Evolutionary conservation across 2,329 filamentous ascomycete species (phyloP).

Genomic region (Thelonectria blattea): DNA sequence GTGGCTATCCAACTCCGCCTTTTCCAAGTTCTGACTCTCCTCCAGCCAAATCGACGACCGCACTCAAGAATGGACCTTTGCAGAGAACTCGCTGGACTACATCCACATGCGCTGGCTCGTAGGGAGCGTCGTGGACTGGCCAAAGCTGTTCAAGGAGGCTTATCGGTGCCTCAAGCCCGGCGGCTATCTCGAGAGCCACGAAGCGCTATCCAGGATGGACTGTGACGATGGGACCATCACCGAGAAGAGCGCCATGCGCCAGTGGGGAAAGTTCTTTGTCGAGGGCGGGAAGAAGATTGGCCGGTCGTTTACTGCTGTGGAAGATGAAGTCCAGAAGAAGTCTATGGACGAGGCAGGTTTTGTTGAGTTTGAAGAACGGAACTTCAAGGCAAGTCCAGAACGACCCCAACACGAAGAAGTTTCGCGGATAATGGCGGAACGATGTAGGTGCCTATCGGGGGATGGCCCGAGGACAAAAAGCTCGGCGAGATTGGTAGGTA

Average conservation of each 20-base stretch:
- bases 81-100: background rate
- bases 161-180: background rate
- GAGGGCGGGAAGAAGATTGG: background rate
- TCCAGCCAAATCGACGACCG: slow-evolving; percentile 1
- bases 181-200: background rate
- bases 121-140: background rate
- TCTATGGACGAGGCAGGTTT: background rate
- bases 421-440: background rate
- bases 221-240: background rate
- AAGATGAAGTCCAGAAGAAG: background rate
- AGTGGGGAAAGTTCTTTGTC: slow-evolving; percentile 1
- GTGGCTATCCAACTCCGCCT: background rate
- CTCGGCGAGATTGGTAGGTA: slow-evolving; percentile 25
- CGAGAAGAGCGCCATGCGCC: background rate
- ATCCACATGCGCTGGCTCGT: background rate
- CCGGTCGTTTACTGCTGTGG: background rate
- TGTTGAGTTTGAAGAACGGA: background rate
- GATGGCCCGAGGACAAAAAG: slow-evolving; percentile 19
- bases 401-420: background rate
- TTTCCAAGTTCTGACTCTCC: background rate
- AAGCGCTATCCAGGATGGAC: background rate
- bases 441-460: slow-evolving; percentile 23
- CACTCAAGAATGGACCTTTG: background rate
- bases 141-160: background rate
- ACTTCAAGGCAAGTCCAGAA: background rate